These are phyloP conservation scores for Rehmannia glutinosa DNA, from an alignment of 257 asterid species.

Conservation along the genomic window DNA sequence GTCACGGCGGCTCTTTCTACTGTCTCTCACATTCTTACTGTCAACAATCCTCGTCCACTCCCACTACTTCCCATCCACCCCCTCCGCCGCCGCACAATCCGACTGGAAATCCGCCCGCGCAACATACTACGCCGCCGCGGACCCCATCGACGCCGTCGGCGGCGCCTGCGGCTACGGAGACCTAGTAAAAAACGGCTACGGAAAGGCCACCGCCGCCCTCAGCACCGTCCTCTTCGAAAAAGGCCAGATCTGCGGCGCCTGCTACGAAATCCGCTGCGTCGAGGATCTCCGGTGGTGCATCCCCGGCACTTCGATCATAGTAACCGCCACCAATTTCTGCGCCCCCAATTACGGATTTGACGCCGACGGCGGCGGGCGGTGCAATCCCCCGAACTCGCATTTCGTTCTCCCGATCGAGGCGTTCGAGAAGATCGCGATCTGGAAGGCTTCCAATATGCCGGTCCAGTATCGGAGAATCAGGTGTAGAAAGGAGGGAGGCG, in stretches of 20 bases:
- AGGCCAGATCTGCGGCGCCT: constrained; percentile 99
- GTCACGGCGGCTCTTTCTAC: constrained; percentile 18
- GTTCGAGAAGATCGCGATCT: constrained; percentile 91
- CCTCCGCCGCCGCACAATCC: constrained; percentile 42
- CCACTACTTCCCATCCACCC: constrained; percentile 62
- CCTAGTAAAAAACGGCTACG: constrained; percentile 71
- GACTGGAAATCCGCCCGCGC: constrained; percentile 92
- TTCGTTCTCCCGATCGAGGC: constrained; percentile 87
- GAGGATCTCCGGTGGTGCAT: constrained; percentile 91
- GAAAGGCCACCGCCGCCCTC: constrained; percentile 95
- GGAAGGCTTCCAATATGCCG: constrained; percentile 95
- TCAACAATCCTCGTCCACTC: constrained; percentile 26
- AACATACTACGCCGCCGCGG: constrained; percentile 72
- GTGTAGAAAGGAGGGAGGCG: constrained; percentile 69
- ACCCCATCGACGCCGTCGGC: constrained; percentile 76
- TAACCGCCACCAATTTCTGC: constrained; percentile 94
- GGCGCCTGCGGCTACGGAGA: constrained; percentile 98
- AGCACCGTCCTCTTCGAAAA: constrained; percentile 69
- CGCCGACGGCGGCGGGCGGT: constrained; percentile 82
- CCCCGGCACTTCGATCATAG: constrained; percentile 87
- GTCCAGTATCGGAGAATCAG: constrained; percentile 68
- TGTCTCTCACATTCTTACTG: constrained; percentile 34
- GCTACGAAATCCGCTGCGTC: constrained; percentile 82
- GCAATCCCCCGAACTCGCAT: constrained; percentile 92
- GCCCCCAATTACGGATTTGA: constrained; percentile 86